phyloP scores from a whole-genome alignment of 768 basidiomycete species.

The Lyophyllum atratum region DNA sequence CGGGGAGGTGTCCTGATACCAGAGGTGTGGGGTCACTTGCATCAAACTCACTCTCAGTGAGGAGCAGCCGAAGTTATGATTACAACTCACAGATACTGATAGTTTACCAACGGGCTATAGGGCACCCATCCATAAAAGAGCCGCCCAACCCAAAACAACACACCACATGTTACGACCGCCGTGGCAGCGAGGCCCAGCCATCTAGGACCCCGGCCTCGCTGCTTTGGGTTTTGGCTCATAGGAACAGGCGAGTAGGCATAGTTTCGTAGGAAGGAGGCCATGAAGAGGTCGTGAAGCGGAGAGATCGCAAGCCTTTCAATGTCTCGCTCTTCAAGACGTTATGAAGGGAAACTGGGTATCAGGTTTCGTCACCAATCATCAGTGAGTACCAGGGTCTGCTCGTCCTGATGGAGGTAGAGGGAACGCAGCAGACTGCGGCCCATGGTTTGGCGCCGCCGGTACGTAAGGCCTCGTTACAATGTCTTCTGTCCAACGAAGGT shows the following conservation, averaged over 20 bases:
- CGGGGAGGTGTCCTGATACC: background rate
- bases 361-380: too few relatives aligned
- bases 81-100: constrained; percentile 24
- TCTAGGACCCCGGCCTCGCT: background rate
- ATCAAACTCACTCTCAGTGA: background rate
- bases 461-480: too few relatives aligned
- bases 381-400: too few relatives aligned
- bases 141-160: constrained; percentile 2
- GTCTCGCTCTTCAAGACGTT: too few relatives aligned
- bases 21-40: constrained; percentile 21
- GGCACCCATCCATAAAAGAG: background rate
- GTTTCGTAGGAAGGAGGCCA: constrained; percentile 4
- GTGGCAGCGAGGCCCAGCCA: constrained; percentile 5
- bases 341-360: too few relatives aligned
- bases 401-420: too few relatives aligned
- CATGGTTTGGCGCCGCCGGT: too few relatives aligned
- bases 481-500: too few relatives aligned
- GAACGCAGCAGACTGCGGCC: too few relatives aligned
- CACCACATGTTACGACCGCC: background rate
- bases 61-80: background rate
- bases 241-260: constrained; percentile 1
- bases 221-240: background rate
- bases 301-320: too few relatives aligned
- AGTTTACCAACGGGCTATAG: constrained; percentile 24
- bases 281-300: background rate